phyloP scores from a whole-genome alignment of 768 basidiomycete species.

The Panellus pusillus region DNA sequence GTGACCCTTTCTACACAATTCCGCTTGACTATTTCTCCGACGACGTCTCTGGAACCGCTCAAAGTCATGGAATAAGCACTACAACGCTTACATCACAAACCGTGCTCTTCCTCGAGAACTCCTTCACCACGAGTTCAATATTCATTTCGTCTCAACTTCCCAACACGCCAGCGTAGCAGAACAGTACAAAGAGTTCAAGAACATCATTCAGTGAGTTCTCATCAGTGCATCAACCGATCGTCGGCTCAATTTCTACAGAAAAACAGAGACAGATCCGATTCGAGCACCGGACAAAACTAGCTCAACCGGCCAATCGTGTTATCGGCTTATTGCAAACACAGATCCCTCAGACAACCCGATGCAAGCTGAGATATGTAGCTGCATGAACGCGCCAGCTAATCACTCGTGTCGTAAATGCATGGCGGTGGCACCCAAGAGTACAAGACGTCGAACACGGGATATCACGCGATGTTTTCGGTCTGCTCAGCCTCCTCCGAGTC shows the following conservation, averaged over 20 bases:
- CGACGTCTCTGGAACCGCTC: slow-evolving; percentile 31
- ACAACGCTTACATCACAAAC: slow-evolving; percentile 25
- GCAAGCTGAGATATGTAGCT: slow-evolving; percentile 26
- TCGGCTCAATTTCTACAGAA: neutral
- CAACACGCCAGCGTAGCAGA: slow-evolving; percentile 27
- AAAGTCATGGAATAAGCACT: slow-evolving; percentile 32
- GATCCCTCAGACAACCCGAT: slow-evolving; percentile 27
- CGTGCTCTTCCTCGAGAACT: slow-evolving; percentile 22
- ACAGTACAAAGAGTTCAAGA: slow-evolving; percentile 22
- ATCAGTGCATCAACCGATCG: neutral
- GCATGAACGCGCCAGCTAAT: slow-evolving; percentile 30
- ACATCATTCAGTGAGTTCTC: slow-evolving; percentile 16
- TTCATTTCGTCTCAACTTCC: slow-evolving; percentile 28
- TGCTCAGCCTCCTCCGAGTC: neutral
- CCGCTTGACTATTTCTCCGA: slow-evolving; percentile 19
- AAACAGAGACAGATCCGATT: slow-evolving; percentile 5
- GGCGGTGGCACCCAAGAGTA: slow-evolving; percentile 23
- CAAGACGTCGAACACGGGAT: slow-evolving; percentile 24
- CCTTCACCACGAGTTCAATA: slow-evolving; percentile 27
- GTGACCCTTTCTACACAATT: slow-evolving; percentile 4
- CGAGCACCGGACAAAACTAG: slow-evolving; percentile 13
- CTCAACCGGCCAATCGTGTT: slow-evolving; percentile 12
- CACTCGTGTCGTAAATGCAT: slow-evolving; percentile 26
- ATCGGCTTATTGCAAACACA: slow-evolving; percentile 7
- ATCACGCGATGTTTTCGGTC: slow-evolving; percentile 21